Evolutionary conservation across 768 basidiomycete species (phyloP).

Genomic region (Amyloporia xantha): DNA sequence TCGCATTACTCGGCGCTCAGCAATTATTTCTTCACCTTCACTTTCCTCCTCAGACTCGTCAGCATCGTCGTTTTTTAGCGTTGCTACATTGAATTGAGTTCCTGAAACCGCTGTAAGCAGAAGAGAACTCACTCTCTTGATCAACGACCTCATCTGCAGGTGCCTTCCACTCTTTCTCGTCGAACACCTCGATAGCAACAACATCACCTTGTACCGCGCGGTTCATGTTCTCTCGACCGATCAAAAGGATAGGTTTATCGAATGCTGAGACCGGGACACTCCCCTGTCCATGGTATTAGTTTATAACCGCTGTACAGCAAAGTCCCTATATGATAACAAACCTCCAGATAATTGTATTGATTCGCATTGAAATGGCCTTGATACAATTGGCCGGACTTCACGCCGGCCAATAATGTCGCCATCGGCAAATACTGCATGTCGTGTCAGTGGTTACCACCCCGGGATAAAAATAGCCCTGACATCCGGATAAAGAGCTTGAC

Average conservation of each 20-base stretch:
- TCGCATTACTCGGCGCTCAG: conserved; percentile 25
- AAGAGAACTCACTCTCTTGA: conserved; percentile 75
- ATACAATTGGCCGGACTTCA: conserved; percentile 77
- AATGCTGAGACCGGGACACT: conserved; percentile 71
- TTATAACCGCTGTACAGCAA: background rate
- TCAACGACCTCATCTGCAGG: conserved; percentile 91
- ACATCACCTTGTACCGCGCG: conserved; percentile 90
- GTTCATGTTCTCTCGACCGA: conserved; percentile 93
- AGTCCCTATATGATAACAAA: conserved; percentile 23
- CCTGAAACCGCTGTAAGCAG: background rate
- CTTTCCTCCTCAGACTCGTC: conserved; percentile 65
- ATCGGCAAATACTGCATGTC: conserved; percentile 66
- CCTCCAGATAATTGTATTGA: conserved; percentile 94
- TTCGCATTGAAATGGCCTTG: conserved; percentile 96
- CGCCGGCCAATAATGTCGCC: conserved; percentile 66
- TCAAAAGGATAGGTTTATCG: conserved; percentile 72
- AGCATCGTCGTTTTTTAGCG: conserved; percentile 81
- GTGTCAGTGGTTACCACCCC: background rate
- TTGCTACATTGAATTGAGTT: conserved; percentile 50
- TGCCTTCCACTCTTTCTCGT: conserved; percentile 86
- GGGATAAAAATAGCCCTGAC: conserved; percentile 31
- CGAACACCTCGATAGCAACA: conserved; percentile 84
- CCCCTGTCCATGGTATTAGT: conserved; percentile 41
- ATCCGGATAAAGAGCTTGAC: conserved; percentile 67
- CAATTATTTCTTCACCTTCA: conserved; percentile 25